phyloP scores from a whole-genome alignment of 805 yeast species.

The Ogataea nitratoaversa region DNA sequence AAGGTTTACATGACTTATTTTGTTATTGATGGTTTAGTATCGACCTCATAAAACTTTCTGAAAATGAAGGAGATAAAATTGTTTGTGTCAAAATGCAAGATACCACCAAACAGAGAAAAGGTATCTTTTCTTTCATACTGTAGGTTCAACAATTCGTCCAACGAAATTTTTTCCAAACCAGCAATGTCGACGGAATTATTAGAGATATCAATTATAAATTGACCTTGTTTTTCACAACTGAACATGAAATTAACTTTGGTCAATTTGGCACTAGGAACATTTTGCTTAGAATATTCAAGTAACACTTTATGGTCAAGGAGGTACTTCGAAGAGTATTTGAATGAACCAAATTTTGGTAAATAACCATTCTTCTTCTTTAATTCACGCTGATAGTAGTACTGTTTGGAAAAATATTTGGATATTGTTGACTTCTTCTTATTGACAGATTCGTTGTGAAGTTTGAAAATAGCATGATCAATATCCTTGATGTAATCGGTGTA shows the following conservation, averaged over 20 bases:
- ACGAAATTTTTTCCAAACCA: slow-evolving; percentile 50
- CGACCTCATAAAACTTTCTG: slow-evolving; percentile 62
- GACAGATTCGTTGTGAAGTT: slow-evolving; percentile 41
- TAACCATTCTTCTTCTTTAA: slow-evolving; percentile 62
- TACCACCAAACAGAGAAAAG: slow-evolving; percentile 59
- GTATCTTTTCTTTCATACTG: slow-evolving; percentile 65
- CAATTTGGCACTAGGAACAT: slow-evolving; percentile 40
- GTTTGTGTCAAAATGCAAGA: slow-evolving; percentile 66
- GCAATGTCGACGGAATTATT: slow-evolving; percentile 34
- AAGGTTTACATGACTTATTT: too few species aligned
- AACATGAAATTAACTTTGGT: slow-evolving; percentile 72
- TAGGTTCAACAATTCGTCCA: slow-evolving; percentile 66
- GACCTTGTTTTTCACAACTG: slow-evolving; percentile 69
- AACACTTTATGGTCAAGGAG: slow-evolving; percentile 70
- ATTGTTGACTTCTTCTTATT: slow-evolving; percentile 38
- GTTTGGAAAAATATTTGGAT: slow-evolving; percentile 56
- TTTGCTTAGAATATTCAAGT: slow-evolving; percentile 36
- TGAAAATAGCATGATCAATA: slow-evolving; percentile 39
- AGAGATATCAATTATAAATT: slow-evolving; percentile 70
- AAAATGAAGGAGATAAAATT: slow-evolving; percentile 66
- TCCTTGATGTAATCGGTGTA: slow-evolving; percentile 44
- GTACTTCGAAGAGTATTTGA: slow-evolving; percentile 70
- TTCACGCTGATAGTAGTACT: slow-evolving; percentile 70
- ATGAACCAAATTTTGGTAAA: slow-evolving; percentile 72
- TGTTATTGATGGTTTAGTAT: slow-evolving; percentile 1